A percentile compares a stretch with the other conserved stretches of the same genome.
These are phyloP conservation scores for Actinomucor elegans DNA, from an alignment of 371 early-diverging fungal genomes.

Conservation along the genomic window DNA sequence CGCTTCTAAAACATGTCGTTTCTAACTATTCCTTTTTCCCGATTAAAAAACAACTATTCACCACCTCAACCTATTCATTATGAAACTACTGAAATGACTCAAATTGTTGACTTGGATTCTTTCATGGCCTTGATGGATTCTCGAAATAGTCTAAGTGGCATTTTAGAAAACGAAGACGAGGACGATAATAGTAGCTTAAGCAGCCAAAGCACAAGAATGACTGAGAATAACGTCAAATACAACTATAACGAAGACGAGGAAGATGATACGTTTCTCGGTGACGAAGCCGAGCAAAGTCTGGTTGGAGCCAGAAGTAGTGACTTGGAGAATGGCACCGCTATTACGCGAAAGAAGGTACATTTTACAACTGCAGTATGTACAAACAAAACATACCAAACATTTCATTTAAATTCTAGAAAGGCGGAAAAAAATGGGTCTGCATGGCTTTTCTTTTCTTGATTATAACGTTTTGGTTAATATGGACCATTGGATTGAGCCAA, in stretches of 20 bases:
- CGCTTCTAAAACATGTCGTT: constrained; percentile 2
- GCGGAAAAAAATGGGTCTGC: constrained; percentile 25
- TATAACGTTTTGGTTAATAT: constrained; percentile 27
- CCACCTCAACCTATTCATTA: background rate
- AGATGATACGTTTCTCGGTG: constrained; percentile 14
- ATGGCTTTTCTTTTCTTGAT: constrained; percentile 25
- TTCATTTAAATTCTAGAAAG: constrained; percentile 11
- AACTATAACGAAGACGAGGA: constrained; percentile 15
- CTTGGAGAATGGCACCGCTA: constrained; percentile 8
- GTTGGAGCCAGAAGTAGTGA: constrained; percentile 6
- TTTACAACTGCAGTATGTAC: no score
- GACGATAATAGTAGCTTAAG: constrained; percentile 25
- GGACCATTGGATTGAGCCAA: constrained; percentile 37
- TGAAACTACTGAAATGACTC: constrained; percentile 37
- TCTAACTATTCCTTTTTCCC: constrained; percentile 7
- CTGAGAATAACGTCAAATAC: background rate
- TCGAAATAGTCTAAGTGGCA: no score
- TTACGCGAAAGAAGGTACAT: background rate
- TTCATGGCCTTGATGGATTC: constrained; percentile 30
- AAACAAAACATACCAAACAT: constrained; percentile 3
- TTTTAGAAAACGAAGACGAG: constrained; percentile 12
- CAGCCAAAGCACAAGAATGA: constrained; percentile 10
- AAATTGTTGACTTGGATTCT: constrained; percentile 30
- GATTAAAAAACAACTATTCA: constrained; percentile 7
- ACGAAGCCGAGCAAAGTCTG: constrained; percentile 21